These are phyloP conservation scores for Vararia minispora DNA, from an alignment of 768 basidiomycete genomes.

Conservation along the genomic window DNA sequence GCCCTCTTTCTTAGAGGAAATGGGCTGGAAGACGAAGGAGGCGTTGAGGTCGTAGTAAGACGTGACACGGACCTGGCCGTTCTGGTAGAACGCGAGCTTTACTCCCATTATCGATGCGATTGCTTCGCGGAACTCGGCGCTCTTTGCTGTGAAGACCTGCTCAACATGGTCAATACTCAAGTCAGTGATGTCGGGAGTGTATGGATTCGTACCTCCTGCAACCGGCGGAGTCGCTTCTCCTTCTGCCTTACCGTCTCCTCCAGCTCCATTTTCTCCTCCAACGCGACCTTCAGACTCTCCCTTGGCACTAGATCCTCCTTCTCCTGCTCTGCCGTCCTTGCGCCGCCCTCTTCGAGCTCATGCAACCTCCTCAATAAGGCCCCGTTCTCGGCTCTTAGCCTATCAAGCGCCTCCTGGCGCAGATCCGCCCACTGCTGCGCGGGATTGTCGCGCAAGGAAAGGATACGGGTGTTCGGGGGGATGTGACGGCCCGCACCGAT, in stretches of 20 bases:
- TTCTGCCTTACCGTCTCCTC: conserved; percentile 58
- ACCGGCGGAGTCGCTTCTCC: conserved; percentile 66
- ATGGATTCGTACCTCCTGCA: conserved; percentile 67
- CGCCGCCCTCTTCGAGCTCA: conserved; percentile 41
- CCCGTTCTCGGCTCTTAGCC: conserved; percentile 73
- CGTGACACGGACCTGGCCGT: conserved; percentile 83
- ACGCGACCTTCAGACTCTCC: conserved; percentile 67
- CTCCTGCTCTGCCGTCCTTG: conserved; percentile 10
- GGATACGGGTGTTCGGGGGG: conserved; percentile 56
- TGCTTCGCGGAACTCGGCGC: conserved; percentile 84
- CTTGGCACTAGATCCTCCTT: conserved; percentile 51
- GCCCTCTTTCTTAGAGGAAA: conserved; percentile 22
- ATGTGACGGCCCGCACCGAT: conserved; percentile 67
- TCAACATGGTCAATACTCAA: background rate
- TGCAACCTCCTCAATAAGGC: conserved; percentile 60
- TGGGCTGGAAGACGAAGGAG: conserved; percentile 78
- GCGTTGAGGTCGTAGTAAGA: conserved; percentile 83
- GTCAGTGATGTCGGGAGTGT: background rate
- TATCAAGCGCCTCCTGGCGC: conserved; percentile 62
- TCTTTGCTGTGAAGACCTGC: conserved; percentile 76
- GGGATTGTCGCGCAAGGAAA: conserved; percentile 70
- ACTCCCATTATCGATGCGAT: conserved; percentile 85
- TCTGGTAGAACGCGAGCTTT: conserved; percentile 85
- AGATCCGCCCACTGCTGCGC: conserved; percentile 75
- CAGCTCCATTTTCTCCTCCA: conserved; percentile 58